Conservation (phyloP, 2,329 filamentous ascomycete genomes). For the Harringtonia aguacate region DNA sequence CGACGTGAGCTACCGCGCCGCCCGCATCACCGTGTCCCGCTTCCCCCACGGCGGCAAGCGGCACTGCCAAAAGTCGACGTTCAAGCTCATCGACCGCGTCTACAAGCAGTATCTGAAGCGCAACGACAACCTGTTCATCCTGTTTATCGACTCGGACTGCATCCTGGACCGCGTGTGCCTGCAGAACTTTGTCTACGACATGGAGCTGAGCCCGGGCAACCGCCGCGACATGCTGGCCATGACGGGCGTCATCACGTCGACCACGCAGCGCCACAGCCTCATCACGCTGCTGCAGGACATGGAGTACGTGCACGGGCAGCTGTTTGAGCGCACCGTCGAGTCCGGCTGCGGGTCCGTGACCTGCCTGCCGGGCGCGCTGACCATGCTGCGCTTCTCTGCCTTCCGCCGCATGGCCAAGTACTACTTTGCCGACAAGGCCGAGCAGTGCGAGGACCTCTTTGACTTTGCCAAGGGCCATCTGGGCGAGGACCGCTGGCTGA, state of each 20-base stretch:
- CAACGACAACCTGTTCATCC: constrained; percentile 86
- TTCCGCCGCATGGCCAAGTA: constrained; percentile 96
- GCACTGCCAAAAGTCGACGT: constrained; percentile 87
- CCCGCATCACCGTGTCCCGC: constrained; percentile 79
- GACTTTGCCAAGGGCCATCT: constrained; percentile 94
- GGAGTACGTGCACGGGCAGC: constrained; percentile 94
- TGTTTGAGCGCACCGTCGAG: constrained; percentile 92
- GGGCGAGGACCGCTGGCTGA: constrained; percentile 93
- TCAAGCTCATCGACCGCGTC: constrained; percentile 85
- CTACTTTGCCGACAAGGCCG: constrained; percentile 95
- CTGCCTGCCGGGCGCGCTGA: constrained; percentile 88
- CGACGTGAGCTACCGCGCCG: constrained; percentile 73
- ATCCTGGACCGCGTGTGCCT: constrained; percentile 85
- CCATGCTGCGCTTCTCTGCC: constrained; percentile 89
- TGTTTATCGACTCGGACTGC: constrained; percentile 97
- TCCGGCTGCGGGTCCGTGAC: constrained; percentile 91
- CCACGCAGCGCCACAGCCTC: constrained; percentile 75
- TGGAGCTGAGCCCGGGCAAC: constrained; percentile 93
- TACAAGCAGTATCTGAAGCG: constrained; percentile 77
- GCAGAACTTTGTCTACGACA: constrained; percentile 97
- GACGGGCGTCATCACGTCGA: constrained; percentile 95
- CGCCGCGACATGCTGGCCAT: constrained; percentile 90
- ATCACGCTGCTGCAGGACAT: constrained; percentile 94
- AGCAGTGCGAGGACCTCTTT: constrained; percentile 91
- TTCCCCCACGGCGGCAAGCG: constrained; percentile 92